phyloP scores from a whole-genome alignment of 805 yeast species.

The Nakazawaea populi region DNA sequence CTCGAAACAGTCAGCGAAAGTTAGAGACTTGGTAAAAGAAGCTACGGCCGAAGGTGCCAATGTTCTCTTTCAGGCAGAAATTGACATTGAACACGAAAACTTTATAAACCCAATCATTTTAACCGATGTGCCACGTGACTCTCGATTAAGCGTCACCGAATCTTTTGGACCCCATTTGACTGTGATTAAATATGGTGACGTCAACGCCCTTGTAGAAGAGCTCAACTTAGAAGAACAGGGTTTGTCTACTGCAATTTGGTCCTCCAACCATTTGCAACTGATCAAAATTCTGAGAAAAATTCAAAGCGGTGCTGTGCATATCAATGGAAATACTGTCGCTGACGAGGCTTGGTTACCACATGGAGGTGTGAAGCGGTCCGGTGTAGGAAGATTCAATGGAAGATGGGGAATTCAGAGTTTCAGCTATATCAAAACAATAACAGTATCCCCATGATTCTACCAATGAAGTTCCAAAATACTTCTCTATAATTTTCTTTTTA shows the following conservation, averaged over 20 bases:
- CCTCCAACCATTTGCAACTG: slow-evolving; percentile 27
- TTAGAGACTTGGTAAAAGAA: slow-evolving; percentile 25
- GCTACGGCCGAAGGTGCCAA: slow-evolving; percentile 34
- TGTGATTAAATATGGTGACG: slow-evolving; percentile 21
- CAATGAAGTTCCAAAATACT: neutral
- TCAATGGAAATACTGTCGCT: slow-evolving; percentile 22
- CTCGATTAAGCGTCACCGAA: slow-evolving; percentile 27
- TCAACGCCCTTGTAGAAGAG: slow-evolving; percentile 15
- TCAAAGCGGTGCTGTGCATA: slow-evolving; percentile 35
- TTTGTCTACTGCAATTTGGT: slow-evolving; percentile 38
- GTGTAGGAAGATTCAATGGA: slow-evolving; percentile 37
- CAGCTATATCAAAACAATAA: slow-evolving; percentile 24
- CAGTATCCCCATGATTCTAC: neutral
- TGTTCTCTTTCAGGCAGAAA: slow-evolving; percentile 19
- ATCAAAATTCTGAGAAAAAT: slow-evolving; percentile 27
- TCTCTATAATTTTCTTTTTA: neutral
- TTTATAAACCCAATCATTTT: slow-evolving; percentile 26
- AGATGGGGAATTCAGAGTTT: slow-evolving; percentile 40
- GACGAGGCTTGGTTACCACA: slow-evolving; percentile 29
- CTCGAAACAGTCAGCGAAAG: slow-evolving; percentile 16
- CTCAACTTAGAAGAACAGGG: slow-evolving; percentile 30
- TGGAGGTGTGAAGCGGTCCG: slow-evolving; percentile 39
- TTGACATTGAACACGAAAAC: slow-evolving; percentile 2
- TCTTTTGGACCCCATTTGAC: slow-evolving; percentile 38
- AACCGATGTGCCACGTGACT: slow-evolving; percentile 23